Conservation (phyloP, 768 basidiomycete species). For the Pleurotus salmoneostramineus region DNA sequence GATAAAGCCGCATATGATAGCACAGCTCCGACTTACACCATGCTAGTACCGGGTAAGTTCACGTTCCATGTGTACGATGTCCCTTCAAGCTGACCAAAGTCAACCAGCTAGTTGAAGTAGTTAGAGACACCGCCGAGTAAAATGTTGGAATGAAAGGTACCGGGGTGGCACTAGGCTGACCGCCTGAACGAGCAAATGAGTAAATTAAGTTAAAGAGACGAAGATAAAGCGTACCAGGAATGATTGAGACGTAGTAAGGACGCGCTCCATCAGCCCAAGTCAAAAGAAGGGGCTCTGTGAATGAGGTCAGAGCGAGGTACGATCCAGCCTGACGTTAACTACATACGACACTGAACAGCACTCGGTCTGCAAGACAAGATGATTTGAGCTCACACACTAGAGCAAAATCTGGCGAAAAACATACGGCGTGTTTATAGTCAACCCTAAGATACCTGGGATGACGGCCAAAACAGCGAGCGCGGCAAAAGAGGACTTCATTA, state of each 20-base stretch:
- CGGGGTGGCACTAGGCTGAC: slow-evolving; percentile 45
- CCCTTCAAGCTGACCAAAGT: slow-evolving; percentile 32
- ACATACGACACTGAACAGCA: slow-evolving; percentile 50
- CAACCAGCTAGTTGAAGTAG: slow-evolving; percentile 39
- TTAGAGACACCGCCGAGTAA: slow-evolving; percentile 12
- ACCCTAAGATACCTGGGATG: slow-evolving; percentile 30
- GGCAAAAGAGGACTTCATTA: slow-evolving; percentile 34
- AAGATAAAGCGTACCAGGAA: slow-evolving; percentile 48
- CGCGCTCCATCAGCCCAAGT: slow-evolving; percentile 45
- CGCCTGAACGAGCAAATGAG: slow-evolving; percentile 32
- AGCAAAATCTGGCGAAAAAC: slow-evolving; percentile 18
- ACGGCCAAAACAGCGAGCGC: slow-evolving; percentile 31
- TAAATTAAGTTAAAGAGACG: not conserved
- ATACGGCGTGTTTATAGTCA: slow-evolving; percentile 71
- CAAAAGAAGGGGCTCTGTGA: slow-evolving; percentile 55
- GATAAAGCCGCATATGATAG: not conserved
- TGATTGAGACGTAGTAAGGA: slow-evolving; percentile 57
- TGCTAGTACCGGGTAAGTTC: no score
- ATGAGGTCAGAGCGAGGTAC: not conserved
- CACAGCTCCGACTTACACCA: not conserved
- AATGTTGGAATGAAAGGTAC: slow-evolving; percentile 16
- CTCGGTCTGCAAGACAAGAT: slow-evolving; percentile 21
- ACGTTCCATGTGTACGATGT: no score
- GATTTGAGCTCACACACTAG: no score
- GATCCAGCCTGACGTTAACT: not conserved